Evolutionary conservation across 192 early-diverging fungal species (phyloP).

Genomic region (Gorgonomyces haynaldii): DNA sequence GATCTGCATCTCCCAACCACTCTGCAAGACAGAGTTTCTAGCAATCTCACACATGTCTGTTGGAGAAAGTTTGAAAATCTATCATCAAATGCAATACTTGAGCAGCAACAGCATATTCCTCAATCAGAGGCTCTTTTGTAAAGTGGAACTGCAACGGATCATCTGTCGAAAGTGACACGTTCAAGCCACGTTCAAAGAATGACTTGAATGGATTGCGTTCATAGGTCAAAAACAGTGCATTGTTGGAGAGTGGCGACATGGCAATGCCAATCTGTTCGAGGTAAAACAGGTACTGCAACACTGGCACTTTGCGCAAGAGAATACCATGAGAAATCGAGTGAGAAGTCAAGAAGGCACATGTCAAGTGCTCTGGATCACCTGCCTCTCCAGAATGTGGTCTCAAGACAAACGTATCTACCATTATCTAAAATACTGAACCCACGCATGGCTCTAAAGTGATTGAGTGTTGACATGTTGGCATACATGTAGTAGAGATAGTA

Average conservation of each 20-base stretch:
- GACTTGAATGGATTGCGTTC: conserved; percentile 83
- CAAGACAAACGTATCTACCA: conserved; percentile 76
- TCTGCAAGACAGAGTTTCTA: conserved; percentile 77
- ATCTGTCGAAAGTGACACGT: conserved; percentile 87
- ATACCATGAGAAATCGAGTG: conserved; percentile 89
- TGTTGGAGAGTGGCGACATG: conserved; percentile 95
- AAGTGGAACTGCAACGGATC: conserved; percentile 96
- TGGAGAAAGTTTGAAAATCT: conserved; percentile 88
- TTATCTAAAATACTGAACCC: conserved; percentile 48
- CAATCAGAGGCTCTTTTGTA: conserved; percentile 92
- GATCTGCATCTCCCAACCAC: conserved; percentile 77
- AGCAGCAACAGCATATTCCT: conserved; percentile 89
- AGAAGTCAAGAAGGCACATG: conserved; percentile 74
- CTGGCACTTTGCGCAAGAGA: conserved; percentile 84
- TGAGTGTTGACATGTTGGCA: conserved; percentile 74
- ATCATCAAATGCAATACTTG: conserved; percentile 37
- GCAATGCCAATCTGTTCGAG: conserved; percentile 91
- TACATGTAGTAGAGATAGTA: conserved; percentile 90
- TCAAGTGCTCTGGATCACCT: conserved; percentile 88
- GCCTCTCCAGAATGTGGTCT: conserved; percentile 92
- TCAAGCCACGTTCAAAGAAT: conserved; percentile 88
- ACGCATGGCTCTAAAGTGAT: conserved; percentile 60
- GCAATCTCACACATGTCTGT: conserved; percentile 94
- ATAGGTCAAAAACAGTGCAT: conserved; percentile 85
- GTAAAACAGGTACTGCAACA: conserved; percentile 89